Evolutionary conservation across 2,329 filamentous ascomycete genomes (phyloP).

Genomic region (Pseudohalonectria lignicola): DNA sequence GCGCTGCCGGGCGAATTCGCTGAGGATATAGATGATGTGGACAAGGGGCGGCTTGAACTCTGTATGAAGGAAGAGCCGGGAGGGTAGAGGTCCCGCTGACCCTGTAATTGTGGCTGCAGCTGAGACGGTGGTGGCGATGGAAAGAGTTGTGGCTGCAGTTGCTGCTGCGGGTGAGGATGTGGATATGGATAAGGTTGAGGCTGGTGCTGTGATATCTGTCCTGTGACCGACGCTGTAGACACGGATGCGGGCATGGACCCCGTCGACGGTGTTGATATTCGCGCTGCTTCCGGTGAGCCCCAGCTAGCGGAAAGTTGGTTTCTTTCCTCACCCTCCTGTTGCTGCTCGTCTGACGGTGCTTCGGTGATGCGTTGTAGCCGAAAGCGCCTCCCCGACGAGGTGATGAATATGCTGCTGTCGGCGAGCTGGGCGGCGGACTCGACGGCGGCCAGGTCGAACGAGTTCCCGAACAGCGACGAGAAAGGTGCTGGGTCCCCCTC

Average conservation of each 20-base stretch:
- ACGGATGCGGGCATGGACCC: not conserved
- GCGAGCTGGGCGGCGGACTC: constrained; percentile 14
- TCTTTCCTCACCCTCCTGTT: too few relatives aligned
- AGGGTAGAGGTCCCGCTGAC: too few relatives aligned
- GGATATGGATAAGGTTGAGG: not conserved
- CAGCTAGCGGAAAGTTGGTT: too few relatives aligned
- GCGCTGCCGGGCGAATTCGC: too few relatives aligned
- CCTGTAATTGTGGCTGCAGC: not conserved
- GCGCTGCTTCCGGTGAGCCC: not conserved
- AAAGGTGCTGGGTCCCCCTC: constrained; percentile 13
- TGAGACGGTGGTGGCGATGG: not conserved
- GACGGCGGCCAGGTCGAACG: constrained; percentile 14
- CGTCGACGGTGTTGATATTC: not conserved
- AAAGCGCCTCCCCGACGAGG: constrained; percentile 14
- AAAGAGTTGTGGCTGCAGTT: not conserved
- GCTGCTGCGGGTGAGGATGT: not conserved
- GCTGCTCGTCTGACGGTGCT: not conserved
- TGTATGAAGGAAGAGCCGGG: too few relatives aligned
- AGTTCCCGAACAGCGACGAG: constrained; percentile 13
- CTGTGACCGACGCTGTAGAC: too few relatives aligned
- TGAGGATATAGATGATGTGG: too few relatives aligned
- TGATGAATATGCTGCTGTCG: constrained; percentile 14
- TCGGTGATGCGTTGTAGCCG: constrained; percentile 11
- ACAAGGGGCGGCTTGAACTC: too few relatives aligned
- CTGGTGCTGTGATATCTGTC: too few relatives aligned